Evolutionary conservation across 1,284 basidiomycete genomes (phyloP).

Genomic region (Anthracocystis setariae): DNA sequence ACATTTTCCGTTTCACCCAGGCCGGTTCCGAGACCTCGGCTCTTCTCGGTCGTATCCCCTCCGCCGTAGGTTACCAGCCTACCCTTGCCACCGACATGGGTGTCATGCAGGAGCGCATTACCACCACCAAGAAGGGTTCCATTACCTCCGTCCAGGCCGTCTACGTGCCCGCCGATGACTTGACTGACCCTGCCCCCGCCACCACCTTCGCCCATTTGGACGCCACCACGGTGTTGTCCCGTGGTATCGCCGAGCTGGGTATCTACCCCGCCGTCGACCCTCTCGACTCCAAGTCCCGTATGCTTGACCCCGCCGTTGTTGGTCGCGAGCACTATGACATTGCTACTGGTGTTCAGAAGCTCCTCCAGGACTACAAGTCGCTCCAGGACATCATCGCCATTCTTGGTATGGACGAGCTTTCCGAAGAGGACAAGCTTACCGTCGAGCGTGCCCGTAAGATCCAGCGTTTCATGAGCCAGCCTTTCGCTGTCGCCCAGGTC

Average conservation of each 20-base stretch:
- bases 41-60: conserved; percentile 98
- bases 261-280: conserved; percentile 99
- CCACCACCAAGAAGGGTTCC: conserved; percentile 99
- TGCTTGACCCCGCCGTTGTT: conserved; percentile 98
- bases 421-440: conserved; percentile 98
- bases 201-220: conserved; percentile 99
- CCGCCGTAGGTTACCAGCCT: conserved; percentile 99
- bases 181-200: conserved; percentile 99
- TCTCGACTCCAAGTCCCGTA: conserved; percentile 98
- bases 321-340: conserved; percentile 92
- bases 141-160: conserved; percentile 99
- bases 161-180: conserved; percentile 99
- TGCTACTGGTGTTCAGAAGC: conserved; percentile 95
- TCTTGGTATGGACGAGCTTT: conserved; percentile 99
- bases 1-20: conserved; percentile 92
- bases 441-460: conserved; percentile 78
- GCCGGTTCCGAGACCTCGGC: conserved; percentile 99
- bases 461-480: conserved; percentile 94
- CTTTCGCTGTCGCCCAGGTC: conserved; percentile 98
- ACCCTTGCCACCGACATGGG: conserved; percentile 99
- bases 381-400: conserved; percentile 86
- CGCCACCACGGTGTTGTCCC: conserved; percentile 97
- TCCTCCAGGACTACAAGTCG: conserved; percentile 99
- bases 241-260: conserved; percentile 98
- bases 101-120: conserved; percentile 98